These are phyloP conservation scores for Chlorella vulgaris DNA, from an alignment of 139 green algal genomes.

Conservation along the genomic window DNA sequence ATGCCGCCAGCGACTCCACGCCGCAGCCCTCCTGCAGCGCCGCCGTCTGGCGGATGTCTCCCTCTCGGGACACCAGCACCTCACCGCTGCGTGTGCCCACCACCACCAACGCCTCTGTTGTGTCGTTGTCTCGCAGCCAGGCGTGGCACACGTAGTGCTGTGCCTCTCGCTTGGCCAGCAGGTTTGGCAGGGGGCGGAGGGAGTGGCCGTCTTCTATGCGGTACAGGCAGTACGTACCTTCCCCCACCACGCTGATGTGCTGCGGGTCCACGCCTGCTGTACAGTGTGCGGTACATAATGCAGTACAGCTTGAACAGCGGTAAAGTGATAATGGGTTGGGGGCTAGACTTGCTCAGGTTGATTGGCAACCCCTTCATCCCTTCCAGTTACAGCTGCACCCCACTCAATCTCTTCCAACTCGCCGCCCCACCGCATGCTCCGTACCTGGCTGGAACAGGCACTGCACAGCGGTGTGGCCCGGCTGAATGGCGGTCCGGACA, in stretches of 20 bases:
- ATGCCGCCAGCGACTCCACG: conserved; percentile 59
- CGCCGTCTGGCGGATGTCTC: conserved; percentile 63
- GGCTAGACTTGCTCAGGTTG: no score
- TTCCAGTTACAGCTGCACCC: no score
- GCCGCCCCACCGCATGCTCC: no score
- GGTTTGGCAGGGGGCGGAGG: conserved; percentile 56
- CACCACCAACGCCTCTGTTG: conserved; percentile 38
- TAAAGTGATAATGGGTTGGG: background rate
- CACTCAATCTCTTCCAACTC: no score
- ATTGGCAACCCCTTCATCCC: background rate
- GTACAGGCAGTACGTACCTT: conserved; percentile 71
- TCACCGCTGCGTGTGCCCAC: conserved; percentile 81
- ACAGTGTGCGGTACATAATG: background rate
- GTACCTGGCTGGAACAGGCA: conserved; percentile 63
- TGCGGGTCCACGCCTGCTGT: conserved; percentile 23
- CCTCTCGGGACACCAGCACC: conserved; percentile 76
- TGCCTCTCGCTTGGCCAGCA: conserved; percentile 63
- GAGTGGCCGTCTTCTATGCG: conserved; percentile 40
- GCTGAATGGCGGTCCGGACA: conserved; percentile 46
- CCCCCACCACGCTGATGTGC: conserved; percentile 66
- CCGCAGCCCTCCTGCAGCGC: conserved; percentile 48
- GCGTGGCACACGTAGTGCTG: conserved; percentile 64
- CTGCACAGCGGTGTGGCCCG: conserved; percentile 46
- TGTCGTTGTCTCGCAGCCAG: conserved; percentile 8
- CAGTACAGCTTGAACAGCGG: background rate